Conservation (phyloP, 225 moss, liverwort and hornwort genomes). For the Physcomitrellopsis africana region DNA sequence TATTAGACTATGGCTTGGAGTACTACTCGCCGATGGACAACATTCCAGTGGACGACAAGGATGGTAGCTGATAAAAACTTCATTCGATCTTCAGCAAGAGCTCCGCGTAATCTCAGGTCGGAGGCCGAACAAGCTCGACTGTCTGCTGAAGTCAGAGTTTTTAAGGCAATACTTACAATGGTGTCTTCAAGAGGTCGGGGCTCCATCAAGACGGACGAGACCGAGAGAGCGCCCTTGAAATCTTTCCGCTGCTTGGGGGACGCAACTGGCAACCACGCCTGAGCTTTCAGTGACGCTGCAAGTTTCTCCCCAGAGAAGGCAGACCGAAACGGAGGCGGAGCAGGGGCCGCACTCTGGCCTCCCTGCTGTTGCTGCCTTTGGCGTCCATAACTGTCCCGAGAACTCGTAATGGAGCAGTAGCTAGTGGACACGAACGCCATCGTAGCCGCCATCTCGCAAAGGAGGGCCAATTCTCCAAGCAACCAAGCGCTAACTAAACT, state of each 20-base stretch:
- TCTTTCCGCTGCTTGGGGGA: not conserved
- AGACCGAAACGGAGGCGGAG: constrained; percentile 31
- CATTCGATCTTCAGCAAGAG: too few relatives aligned
- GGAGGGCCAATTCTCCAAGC: too few relatives aligned
- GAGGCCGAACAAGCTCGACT: too few relatives aligned
- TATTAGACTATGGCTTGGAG: too few relatives aligned
- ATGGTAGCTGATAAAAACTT: too few relatives aligned
- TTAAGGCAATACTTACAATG: constrained; percentile 26
- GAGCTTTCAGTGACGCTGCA: constrained; percentile 32
- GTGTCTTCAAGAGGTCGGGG: constrained; percentile 32
- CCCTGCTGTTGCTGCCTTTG: not conserved
- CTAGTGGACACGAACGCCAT: constrained; percentile 37
- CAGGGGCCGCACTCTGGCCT: not conserved
- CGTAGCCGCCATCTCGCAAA: constrained; percentile 13
- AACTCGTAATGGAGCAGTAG: constrained; percentile 33
- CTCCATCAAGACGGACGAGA: constrained; percentile 45
- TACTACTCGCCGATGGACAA: too few relatives aligned
- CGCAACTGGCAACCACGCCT: constrained; percentile 24
- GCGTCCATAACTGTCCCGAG: constrained; percentile 30
- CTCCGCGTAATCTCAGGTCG: too few relatives aligned
- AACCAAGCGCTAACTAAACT: too few relatives aligned
- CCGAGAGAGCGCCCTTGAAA: constrained; percentile 30
- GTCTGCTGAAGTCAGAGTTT: too few relatives aligned
- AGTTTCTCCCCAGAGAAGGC: constrained; percentile 40
- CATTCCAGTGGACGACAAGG: too few relatives aligned